These are phyloP conservation scores for Chlamydomonas incerta DNA, from an alignment of 139 green algal genomes.

Conservation along the genomic window DNA sequence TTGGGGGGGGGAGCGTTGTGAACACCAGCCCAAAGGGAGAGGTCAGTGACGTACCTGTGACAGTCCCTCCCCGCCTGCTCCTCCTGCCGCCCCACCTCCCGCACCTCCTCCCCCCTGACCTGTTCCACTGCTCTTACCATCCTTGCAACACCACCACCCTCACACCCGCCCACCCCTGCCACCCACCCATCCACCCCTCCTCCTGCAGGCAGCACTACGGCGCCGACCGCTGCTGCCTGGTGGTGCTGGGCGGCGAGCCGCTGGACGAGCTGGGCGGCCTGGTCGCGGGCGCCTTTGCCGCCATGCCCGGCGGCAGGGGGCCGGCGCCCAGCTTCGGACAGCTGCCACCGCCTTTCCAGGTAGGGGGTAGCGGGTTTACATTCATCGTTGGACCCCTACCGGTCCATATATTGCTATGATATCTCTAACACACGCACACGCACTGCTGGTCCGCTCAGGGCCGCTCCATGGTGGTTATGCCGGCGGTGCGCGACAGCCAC, in stretches of 20 bases:
- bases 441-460: slow-evolving; percentile 68
- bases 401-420: too few relatives aligned
- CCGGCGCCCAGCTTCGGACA: slow-evolving; percentile 54
- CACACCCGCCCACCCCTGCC: neutral
- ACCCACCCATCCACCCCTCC: neutral
- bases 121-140: too few relatives aligned
- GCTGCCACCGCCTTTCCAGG: slow-evolving; percentile 67
- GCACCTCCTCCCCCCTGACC: too few relatives aligned
- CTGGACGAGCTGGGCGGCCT: slow-evolving; percentile 81
- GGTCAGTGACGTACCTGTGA: too few relatives aligned
- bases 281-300: slow-evolving; percentile 52
- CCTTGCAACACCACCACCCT: neutral
- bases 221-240: slow-evolving; percentile 92
- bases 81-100: too few relatives aligned
- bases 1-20: too few relatives aligned
- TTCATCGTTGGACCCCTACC: too few relatives aligned
- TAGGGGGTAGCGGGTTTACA: too few relatives aligned
- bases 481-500: slow-evolving; percentile 87
- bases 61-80: too few relatives aligned
- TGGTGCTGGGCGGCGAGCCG: slow-evolving; percentile 89
- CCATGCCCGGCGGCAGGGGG: slow-evolving; percentile 60
- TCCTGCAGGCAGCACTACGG: slow-evolving; percentile 82
- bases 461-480: slow-evolving; percentile 71
- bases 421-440: too few relatives aligned
- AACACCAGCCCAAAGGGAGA: too few relatives aligned